Evolutionary conservation across 257 asterid genomes (phyloP).

Genomic region (Paulownia fortunei): DNA sequence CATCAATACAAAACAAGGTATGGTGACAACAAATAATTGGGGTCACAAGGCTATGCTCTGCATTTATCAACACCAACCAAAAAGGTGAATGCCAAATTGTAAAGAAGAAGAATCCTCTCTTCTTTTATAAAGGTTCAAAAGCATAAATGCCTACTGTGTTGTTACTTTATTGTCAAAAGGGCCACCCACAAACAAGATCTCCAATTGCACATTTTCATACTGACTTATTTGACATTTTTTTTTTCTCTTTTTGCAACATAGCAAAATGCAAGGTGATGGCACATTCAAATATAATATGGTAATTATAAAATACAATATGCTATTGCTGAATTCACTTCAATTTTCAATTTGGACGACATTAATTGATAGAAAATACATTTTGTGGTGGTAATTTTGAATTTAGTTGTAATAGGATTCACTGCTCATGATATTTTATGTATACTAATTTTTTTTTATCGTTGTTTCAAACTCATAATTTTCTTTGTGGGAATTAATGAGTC

Average conservation of each 20-base stretch:
- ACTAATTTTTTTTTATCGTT: no score
- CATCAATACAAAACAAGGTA: constrained; percentile 21
- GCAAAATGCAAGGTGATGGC: not conserved
- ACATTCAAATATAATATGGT: not conserved
- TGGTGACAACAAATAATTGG: constrained; percentile 37
- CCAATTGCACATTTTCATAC: no score
- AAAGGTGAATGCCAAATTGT: constrained; percentile 55
- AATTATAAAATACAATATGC: not conserved
- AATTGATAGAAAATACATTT: no score
- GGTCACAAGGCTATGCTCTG: not conserved
- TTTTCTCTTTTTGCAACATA: not conserved
- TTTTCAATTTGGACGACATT: no score
- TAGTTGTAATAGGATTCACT: no score
- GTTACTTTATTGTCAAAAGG: constrained; percentile 31
- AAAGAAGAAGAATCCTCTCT: constrained; percentile 49
- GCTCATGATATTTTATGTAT: no score
- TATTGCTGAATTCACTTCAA: no score
- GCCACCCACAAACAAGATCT: constrained; percentile 28
- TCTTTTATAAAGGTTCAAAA: constrained; percentile 47
- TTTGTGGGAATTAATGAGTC: no score
- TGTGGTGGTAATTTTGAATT: no score
- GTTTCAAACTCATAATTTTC: no score
- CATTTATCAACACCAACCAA: no score
- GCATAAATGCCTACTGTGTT: constrained; percentile 38
- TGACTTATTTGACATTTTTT: not conserved